phyloP scores from a whole-genome alignment of 192 early-diverging fungal species.

The Coemansia sp. region DNA sequence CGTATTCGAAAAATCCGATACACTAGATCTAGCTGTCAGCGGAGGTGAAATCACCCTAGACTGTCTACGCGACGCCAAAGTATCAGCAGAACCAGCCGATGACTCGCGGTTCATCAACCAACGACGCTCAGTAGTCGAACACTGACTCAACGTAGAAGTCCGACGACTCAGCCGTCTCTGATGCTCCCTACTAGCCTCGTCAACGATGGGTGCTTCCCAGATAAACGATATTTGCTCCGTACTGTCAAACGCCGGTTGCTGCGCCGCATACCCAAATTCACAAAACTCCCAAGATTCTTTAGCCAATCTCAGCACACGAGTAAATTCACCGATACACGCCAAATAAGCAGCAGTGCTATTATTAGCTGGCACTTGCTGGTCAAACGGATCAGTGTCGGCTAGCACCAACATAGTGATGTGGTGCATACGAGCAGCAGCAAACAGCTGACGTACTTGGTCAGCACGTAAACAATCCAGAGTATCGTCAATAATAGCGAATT shows the following conservation, averaged over 20 bases:
- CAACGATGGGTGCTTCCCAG: conserved; percentile 12
- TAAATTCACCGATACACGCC: conserved; percentile 30
- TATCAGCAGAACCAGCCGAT: not conserved
- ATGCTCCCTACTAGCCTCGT: not conserved
- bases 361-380: not conserved
- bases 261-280: conserved; percentile 24
- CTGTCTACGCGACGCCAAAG: conserved; percentile 30
- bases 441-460: conserved; percentile 25
- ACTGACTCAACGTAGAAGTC: conserved; percentile 50
- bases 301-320: conserved; percentile 29
- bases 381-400: conserved; percentile 26
- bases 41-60: conserved; percentile 32
- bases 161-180: conserved; percentile 14
- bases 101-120: conserved; percentile 26
- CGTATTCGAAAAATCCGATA: conserved; percentile 31
- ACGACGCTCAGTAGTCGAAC: conserved; percentile 51
- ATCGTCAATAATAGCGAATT: conserved; percentile 37
- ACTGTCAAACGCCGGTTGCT: conserved; percentile 31
- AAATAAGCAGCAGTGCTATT: not conserved
- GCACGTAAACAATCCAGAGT: conserved; percentile 14
- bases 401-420: conserved; percentile 31
- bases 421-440: conserved; percentile 27
- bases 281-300: conserved; percentile 27
- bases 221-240: conserved; percentile 5
- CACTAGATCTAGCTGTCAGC: conserved; percentile 40